Evolutionary conservation across 1,284 basidiomycete genomes (phyloP).

Genomic region (Athelia sp.): DNA sequence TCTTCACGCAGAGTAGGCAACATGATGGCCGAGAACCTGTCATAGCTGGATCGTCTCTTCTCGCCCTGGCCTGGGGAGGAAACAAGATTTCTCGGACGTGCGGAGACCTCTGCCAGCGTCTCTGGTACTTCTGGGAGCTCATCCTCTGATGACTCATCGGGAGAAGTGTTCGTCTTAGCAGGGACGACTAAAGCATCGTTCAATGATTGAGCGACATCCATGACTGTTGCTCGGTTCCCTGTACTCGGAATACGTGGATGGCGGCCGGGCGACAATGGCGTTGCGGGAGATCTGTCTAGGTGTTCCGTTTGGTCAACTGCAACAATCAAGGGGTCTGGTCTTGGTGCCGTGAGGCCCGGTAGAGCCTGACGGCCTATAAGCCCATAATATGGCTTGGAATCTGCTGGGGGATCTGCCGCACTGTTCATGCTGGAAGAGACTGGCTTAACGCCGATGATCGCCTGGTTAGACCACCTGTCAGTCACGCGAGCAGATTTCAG

Average conservation of each 20-base stretch:
- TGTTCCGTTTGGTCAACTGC: slow-evolving; percentile 7
- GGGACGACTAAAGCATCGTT: slow-evolving; percentile 24
- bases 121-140: background rate
- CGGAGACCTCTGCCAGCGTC: background rate
- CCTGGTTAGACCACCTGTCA: background rate
- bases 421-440: slow-evolving; percentile 7
- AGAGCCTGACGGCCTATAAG: slow-evolving; percentile 32
- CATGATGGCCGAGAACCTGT: slow-evolving; percentile 55
- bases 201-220: slow-evolving; percentile 70
- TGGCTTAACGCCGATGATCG: slow-evolving; percentile 5
- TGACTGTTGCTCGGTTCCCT: slow-evolving; percentile 63
- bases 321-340: slow-evolving; percentile 3
- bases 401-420: slow-evolving; percentile 5
- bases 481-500: background rate
- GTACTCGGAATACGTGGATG: slow-evolving; percentile 60
- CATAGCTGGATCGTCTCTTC: slow-evolving; percentile 60
- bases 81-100: slow-evolving; percentile 8
- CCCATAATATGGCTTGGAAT: slow-evolving; percentile 10
- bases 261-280: slow-evolving; percentile 22
- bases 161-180: background rate
- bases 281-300: background rate
- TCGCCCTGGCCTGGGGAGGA: slow-evolving; percentile 27
- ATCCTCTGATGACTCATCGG: background rate
- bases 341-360: slow-evolving; percentile 27
- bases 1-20: slow-evolving; percentile 67